Percentiles rank a stretch among this genome's conserved stretches.
Evolutionary conservation across 306 rosid species (phyloP).

Genomic region (Potentilla sterilis): DNA sequence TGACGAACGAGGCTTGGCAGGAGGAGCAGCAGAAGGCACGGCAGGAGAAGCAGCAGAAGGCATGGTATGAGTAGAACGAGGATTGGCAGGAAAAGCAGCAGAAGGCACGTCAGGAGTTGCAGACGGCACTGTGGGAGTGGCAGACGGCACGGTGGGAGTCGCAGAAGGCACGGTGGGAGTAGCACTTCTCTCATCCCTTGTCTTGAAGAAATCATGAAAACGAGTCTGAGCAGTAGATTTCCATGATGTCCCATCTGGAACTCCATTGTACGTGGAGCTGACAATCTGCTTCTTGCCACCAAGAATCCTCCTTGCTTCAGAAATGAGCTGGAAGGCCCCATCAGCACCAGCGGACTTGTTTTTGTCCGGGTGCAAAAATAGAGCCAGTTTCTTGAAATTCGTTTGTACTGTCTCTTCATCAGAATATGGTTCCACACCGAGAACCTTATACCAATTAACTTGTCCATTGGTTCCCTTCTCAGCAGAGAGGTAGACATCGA

Average conservation of each 20-base stretch:
- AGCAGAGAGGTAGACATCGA: conserved; percentile 62
- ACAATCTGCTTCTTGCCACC: conserved; percentile 35
- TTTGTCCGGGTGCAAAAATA: conserved; percentile 67
- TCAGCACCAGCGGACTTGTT: conserved; percentile 78
- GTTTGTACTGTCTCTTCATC: conserved; percentile 58
- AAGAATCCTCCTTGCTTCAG: conserved; percentile 44
- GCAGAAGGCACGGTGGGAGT: not conserved
- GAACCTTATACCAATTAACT: conserved; percentile 69
- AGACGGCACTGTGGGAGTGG: conserved; percentile 10
- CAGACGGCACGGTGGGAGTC: conserved; percentile 27
- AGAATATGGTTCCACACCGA: conserved; percentile 58
- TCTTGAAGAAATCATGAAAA: conserved; percentile 22
- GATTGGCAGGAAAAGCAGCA: not conserved
- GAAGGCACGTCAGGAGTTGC: conserved; percentile 29
- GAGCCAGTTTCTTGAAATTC: conserved; percentile 53
- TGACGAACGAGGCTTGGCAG: too few species aligned
- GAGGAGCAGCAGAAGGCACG: too few species aligned
- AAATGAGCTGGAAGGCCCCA: conserved; percentile 66
- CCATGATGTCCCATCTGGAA: conserved; percentile 28
- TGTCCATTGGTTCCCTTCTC: conserved; percentile 50
- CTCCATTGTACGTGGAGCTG: not conserved
- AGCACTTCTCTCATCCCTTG: not conserved
- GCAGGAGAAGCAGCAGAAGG: not conserved
- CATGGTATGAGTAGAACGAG: not conserved
- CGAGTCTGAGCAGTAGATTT: conserved; percentile 25